Evolutionary conservation across 306 rosid genomes (phyloP).

Genomic region (Gastrolobium villosum): DNA sequence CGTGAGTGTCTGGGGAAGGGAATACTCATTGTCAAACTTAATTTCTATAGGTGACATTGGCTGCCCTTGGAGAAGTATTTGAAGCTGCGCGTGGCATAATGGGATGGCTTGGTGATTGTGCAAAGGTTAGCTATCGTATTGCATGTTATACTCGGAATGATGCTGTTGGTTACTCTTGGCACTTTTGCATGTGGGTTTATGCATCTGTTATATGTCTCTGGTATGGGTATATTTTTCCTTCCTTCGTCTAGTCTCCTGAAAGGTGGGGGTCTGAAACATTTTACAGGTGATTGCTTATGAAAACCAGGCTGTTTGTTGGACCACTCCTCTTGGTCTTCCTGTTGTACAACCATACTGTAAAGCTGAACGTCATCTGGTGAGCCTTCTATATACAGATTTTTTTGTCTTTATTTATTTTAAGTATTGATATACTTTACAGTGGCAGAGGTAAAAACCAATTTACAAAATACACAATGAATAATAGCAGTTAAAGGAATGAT

Average conservation of each 20-base stretch:
- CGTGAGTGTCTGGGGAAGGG: too few species aligned
- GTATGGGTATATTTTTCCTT: neutral
- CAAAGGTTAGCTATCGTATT: conserved; percentile 62
- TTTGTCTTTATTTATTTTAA: neutral
- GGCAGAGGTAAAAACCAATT: neutral
- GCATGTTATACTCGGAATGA: conserved; percentile 27
- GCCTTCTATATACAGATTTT: conserved; percentile 40
- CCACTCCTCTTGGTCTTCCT: conserved; percentile 95
- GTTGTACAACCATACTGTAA: conserved; percentile 85
- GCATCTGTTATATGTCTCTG: conserved; percentile 2
- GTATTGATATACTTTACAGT: neutral
- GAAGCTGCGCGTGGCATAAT: conserved; percentile 89
- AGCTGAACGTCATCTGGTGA: conserved; percentile 81
- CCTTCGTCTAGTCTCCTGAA: conserved; percentile 7
- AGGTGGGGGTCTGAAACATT: conserved; percentile 37
- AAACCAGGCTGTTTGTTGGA: conserved; percentile 89
- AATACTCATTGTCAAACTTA: conserved; percentile 23
- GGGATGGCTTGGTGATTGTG: conserved; percentile 96
- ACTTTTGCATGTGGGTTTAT: conserved; percentile 5
- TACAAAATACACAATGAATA: neutral
- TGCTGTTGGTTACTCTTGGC: conserved; percentile 2
- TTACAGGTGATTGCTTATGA: conserved; percentile 78
- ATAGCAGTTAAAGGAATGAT: neutral
- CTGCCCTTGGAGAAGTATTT: conserved; percentile 94
- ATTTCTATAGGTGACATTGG: conserved; percentile 74